Evolutionary conservation across 768 basidiomycete genomes (phyloP).

Genomic region (Leccinellum albellum): DNA sequence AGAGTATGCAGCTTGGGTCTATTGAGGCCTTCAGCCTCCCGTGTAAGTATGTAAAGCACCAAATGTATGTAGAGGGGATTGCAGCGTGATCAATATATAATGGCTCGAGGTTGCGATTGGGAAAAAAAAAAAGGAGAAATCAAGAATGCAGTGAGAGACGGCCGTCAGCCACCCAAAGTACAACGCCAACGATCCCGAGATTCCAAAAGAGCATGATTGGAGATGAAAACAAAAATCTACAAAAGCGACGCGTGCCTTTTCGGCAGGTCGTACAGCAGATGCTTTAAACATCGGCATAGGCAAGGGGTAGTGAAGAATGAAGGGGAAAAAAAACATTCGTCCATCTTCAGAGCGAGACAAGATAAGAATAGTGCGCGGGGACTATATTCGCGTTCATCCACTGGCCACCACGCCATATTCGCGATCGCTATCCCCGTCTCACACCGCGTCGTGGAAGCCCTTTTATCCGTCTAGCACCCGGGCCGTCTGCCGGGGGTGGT

Average conservation of each 20-base stretch:
- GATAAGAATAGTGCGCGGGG: not conserved
- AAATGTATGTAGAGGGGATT: constrained; percentile 13
- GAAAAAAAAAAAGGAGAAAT: constrained; percentile 1
- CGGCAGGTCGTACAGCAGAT: constrained; percentile 13
- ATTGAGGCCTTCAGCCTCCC: constrained; percentile 33
- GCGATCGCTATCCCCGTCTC: constrained; percentile 21
- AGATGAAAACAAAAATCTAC: constrained; percentile 8
- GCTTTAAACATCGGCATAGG: constrained; percentile 24
- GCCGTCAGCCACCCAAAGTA: constrained; percentile 30
- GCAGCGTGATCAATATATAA: constrained; percentile 10
- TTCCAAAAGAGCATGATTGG: constrained; percentile 12
- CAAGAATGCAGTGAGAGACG: constrained; percentile 14
- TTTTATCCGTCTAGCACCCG: constrained; percentile 45
- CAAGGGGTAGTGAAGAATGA: constrained; percentile 20
- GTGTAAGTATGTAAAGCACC: constrained; percentile 27
- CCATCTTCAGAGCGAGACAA: constrained; percentile 12
- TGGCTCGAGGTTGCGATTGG: constrained; percentile 1
- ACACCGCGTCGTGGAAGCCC: constrained; percentile 47
- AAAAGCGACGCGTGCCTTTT: constrained; percentile 5
- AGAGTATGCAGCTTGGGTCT: constrained; percentile 23
- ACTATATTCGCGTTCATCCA: constrained; percentile 7
- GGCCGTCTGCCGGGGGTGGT: constrained; percentile 37
- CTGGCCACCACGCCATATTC: constrained; percentile 8
- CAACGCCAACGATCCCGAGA: constrained; percentile 16
- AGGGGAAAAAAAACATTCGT: constrained; percentile 5